Percentiles rank a stretch among this genome's conserved stretches.
Conservation (phyloP, 2,329 filamentous ascomycete species). For the Pseudocercospora musae region DNA sequence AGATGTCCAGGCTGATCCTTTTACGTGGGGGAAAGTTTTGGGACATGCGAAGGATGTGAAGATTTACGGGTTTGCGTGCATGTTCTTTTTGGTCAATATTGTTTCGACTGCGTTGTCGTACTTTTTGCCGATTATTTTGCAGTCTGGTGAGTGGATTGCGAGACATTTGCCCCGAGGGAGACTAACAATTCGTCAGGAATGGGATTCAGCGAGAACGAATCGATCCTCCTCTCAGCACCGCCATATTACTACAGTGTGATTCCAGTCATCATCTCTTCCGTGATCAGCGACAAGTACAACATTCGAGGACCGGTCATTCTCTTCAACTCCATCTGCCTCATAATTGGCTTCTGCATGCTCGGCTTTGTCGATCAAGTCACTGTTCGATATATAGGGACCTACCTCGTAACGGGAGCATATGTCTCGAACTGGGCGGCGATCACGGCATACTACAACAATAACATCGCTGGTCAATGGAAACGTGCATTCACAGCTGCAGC, state of each 20-base stretch:
- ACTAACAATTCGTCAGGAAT: slow-evolving; percentile 28
- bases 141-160: slow-evolving; percentile 30
- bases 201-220: slow-evolving; percentile 42
- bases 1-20: slow-evolving; percentile 56
- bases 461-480: slow-evolving; percentile 63
- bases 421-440: slow-evolving; percentile 67
- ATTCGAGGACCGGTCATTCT: slow-evolving; percentile 61
- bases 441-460: slow-evolving; percentile 62
- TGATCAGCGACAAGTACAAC: slow-evolving; percentile 59
- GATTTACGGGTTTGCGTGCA: slow-evolving; percentile 60
- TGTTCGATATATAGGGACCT: slow-evolving; percentile 63
- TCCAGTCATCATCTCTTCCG: slow-evolving; percentile 60
- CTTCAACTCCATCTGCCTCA: slow-evolving; percentile 62
- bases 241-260: slow-evolving; percentile 67
- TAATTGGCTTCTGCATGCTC: slow-evolving; percentile 63
- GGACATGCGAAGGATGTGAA: slow-evolving; percentile 58
- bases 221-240: slow-evolving; percentile 62
- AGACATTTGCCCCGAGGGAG: not conserved
- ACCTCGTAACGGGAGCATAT: slow-evolving; percentile 65
- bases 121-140: slow-evolving; percentile 55
- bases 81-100: slow-evolving; percentile 66
- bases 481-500: slow-evolving; percentile 59
- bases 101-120: slow-evolving; percentile 64
- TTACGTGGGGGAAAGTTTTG: slow-evolving; percentile 55
- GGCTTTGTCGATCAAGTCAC: slow-evolving; percentile 59